A percentile compares a stretch with the other conserved stretches of the same genome.
These are phyloP conservation scores for Phyllosticta citrichinensis DNA, from an alignment of 2,329 filamentous ascomycete species.

Conservation along the genomic window DNA sequence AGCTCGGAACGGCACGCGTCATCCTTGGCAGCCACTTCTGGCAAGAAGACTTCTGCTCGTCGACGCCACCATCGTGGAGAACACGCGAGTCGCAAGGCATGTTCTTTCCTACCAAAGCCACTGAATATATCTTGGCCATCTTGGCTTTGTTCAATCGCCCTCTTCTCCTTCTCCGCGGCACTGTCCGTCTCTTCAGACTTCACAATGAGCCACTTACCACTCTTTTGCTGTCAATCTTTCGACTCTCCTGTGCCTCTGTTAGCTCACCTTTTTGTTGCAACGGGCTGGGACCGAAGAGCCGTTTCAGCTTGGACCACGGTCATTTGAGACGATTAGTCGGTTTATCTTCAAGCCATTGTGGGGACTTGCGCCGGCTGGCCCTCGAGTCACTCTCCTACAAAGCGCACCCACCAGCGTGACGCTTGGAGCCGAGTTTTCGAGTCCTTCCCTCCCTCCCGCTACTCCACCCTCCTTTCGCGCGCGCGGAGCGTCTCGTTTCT, in stretches of 20 bases:
- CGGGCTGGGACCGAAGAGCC: neutral
- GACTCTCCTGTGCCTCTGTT: neutral
- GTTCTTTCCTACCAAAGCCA: neutral
- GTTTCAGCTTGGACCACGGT: constrained; percentile 9
- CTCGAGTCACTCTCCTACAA: constrained; percentile 7
- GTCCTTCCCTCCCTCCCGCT: neutral
- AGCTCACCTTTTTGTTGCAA: neutral
- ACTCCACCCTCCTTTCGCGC: neutral
- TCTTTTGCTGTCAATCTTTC: neutral
- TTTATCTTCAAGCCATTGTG: constrained; percentile 3
- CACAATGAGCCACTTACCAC: neutral
- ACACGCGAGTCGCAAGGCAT: neutral
- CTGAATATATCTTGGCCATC: neutral
- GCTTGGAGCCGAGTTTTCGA: constrained; percentile 1
- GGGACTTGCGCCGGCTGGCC: neutral
- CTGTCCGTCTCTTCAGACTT: neutral
- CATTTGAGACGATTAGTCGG: constrained; percentile 2
- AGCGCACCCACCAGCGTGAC: constrained; percentile 2
- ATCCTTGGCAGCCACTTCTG: neutral
- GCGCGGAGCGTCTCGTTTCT: constrained; percentile 1
- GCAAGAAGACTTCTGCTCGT: neutral
- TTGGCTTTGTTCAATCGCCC: neutral
- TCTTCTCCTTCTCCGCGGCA: neutral
- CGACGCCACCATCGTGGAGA: neutral
- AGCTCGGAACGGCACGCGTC: neutral